Evolutionary conservation across 306 rosid genomes (phyloP).

Genomic region (Medicago ruthenica): DNA sequence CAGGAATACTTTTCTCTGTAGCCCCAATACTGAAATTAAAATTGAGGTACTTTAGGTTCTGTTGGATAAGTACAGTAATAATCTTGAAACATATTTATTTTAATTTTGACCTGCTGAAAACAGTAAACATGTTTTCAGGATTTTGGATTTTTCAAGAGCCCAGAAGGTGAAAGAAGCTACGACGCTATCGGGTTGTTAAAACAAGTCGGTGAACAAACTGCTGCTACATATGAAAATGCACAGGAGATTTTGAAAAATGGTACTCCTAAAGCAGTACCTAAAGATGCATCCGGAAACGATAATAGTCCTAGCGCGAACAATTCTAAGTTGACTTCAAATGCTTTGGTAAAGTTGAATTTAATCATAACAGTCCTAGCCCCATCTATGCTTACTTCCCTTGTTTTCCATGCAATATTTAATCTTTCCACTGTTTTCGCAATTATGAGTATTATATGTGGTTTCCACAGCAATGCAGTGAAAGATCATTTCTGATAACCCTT

Average conservation of each 20-base stretch:
- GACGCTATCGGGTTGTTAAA: slow-evolving; percentile 89
- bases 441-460: neutral
- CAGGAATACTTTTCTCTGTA: slow-evolving; percentile 66
- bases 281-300: slow-evolving; percentile 41
- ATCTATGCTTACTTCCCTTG: slow-evolving; percentile 19
- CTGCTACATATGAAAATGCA: slow-evolving; percentile 81
- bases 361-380: neutral
- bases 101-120: slow-evolving; percentile 25
- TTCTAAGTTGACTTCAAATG: slow-evolving; percentile 56
- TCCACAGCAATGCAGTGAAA: neutral
- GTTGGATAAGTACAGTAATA: slow-evolving; percentile 16
- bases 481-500: neutral
- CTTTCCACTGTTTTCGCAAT: neutral
- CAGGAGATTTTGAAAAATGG: slow-evolving; percentile 77
- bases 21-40: slow-evolving; percentile 70
- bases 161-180: slow-evolving; percentile 80
- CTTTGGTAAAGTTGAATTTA: slow-evolving; percentile 56
- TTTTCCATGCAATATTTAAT: neutral
- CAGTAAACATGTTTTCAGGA: slow-evolving; percentile 61
- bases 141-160: slow-evolving; percentile 80
- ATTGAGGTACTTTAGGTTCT: slow-evolving; percentile 69
- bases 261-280: slow-evolving; percentile 57
- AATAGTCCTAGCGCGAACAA: slow-evolving; percentile 42
- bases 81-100: slow-evolving; percentile 8
- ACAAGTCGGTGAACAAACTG: slow-evolving; percentile 80